Base-by-base conservation (phyloP, 176 grass and related monocot genomes). In the Juncus effusus region DNA sequence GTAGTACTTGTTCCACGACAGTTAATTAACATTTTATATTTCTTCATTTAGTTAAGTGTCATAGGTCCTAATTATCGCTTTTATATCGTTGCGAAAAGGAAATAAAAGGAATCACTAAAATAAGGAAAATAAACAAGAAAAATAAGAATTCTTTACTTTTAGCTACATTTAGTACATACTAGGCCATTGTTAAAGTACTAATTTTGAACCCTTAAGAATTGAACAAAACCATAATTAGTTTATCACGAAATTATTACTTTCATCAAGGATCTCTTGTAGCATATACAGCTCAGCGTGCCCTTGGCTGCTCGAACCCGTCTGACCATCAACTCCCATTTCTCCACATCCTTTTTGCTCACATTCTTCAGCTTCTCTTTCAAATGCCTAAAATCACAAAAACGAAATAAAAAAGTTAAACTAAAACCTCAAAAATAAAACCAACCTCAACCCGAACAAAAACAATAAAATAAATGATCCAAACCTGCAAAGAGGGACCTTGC, bases 401-500 rank as follows among this genome's bases (percentile, higher is more conserved):
- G 1, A 28, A 28, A 19, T 42, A 54, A 11, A 6, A 58, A 42
- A 16, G 16, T 16, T 10, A 3, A 2, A 28, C 19, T 28, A 28
- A 28, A 28, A 28, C 19, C 19, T 28, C 19, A 28, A 28, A 1
- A 13, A 56, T 13, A 56, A 11, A 56, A 10, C 52, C 52, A 56
- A 13, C 52, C 13, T 10, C 19, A 28, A 28, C 19, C 1, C 19
- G 19, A 28, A 28, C 19, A 28, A 28, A 28, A 28, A 28, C 0
- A 28, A 28, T 28, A 28, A 28, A 28, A 28, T 28, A 28, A 28
- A 28, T 0, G 12, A 19, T n/a, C 16, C 74, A 72, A 40, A 95
- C 90, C 90, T 87, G 77, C 90, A 95, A 12, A 95, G 72, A 40
- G 90, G 86, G 28, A 95, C 90, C 71, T 81, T 81, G 78, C 86